These are phyloP conservation scores for Colletotrichum abscissum DNA, from an alignment of 2,329 filamentous ascomycete genomes.

Conservation along the genomic window DNA sequence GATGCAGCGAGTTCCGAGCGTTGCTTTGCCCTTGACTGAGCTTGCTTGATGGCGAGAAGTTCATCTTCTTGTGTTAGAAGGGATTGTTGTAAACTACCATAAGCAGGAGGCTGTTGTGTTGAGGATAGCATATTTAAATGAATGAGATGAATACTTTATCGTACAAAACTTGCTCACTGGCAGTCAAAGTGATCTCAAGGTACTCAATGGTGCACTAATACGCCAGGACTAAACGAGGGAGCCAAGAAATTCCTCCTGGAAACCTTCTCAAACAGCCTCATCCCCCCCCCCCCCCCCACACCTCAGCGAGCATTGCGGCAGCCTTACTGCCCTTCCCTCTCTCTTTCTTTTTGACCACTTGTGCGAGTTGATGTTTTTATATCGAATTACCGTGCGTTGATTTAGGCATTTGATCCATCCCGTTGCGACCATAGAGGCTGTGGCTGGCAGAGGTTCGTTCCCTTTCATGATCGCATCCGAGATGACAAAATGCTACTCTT, in stretches of 20 bases:
- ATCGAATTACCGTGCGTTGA: background rate
- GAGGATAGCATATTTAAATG: background rate
- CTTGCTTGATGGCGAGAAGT: too few species aligned
- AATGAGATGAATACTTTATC: slow-evolving; percentile 1
- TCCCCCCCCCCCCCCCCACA: background rate
- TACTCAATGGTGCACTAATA: background rate
- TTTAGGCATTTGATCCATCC: background rate
- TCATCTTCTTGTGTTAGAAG: background rate
- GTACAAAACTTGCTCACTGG: background rate
- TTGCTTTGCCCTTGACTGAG: slow-evolving; percentile 62
- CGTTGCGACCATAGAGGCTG: background rate
- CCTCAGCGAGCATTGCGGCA: background rate
- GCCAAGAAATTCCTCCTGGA: slow-evolving; percentile 11
- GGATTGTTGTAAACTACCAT: background rate
- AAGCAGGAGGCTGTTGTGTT: background rate
- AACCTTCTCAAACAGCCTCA: slow-evolving; percentile 31
- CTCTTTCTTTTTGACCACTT: background rate
- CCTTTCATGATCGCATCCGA: background rate
- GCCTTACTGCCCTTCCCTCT: too few species aligned
- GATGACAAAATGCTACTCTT: background rate
- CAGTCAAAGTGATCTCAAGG: background rate
- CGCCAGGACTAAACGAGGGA: background rate
- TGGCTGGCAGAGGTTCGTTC: background rate
- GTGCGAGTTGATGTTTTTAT: background rate
- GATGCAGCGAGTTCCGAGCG: slow-evolving; percentile 64